A percentile compares a stretch with the other conserved stretches of the same genome.
Evolutionary conservation across 345 rosid genomes (phyloP).

Genomic region (Atalantia buxifolia): DNA sequence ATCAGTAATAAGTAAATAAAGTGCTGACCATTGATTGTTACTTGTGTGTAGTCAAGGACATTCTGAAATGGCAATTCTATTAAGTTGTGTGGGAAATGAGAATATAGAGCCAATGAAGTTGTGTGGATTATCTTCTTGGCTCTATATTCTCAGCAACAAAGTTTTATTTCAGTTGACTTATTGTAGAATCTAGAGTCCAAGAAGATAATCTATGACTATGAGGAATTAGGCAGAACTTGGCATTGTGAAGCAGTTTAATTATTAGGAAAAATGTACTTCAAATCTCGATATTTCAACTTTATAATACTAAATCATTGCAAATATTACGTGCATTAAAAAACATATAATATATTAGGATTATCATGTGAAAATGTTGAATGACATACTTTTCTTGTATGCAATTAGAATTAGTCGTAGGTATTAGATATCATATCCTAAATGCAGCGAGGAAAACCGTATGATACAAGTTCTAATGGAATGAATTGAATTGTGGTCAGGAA

Average conservation of each 20-base stretch:
- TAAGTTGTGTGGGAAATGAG: background rate
- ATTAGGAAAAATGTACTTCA: slow-evolving; percentile 79
- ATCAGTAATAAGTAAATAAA: slow-evolving; percentile 1
- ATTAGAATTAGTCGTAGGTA: no score
- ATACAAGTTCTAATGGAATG: no score
- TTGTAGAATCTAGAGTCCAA: slow-evolving; percentile 86
- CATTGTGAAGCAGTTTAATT: slow-evolving; percentile 82
- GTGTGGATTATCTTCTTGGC: no score
- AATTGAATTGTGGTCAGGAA: no score
- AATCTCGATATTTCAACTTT: slow-evolving; percentile 93
- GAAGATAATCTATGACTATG: slow-evolving; percentile 96
- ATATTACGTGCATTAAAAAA: no score
- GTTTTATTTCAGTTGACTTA: no score
- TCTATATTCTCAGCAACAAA: no score
- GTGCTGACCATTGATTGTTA: slow-evolving; percentile 67
- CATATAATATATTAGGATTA: background rate
- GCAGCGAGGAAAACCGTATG: no score
- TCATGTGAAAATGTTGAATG: background rate
- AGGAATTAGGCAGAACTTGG: slow-evolving; percentile 95
- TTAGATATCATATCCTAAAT: no score
- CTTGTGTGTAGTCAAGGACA: slow-evolving; percentile 62
- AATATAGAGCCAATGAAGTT: slow-evolving; percentile 44
- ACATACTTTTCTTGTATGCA: slow-evolving; percentile 17
- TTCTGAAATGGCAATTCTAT: slow-evolving; percentile 90
- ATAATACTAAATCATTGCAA: background rate